Conservation (phyloP, 2,329 filamentous ascomycete species). For the Cladosporium phlei region DNA sequence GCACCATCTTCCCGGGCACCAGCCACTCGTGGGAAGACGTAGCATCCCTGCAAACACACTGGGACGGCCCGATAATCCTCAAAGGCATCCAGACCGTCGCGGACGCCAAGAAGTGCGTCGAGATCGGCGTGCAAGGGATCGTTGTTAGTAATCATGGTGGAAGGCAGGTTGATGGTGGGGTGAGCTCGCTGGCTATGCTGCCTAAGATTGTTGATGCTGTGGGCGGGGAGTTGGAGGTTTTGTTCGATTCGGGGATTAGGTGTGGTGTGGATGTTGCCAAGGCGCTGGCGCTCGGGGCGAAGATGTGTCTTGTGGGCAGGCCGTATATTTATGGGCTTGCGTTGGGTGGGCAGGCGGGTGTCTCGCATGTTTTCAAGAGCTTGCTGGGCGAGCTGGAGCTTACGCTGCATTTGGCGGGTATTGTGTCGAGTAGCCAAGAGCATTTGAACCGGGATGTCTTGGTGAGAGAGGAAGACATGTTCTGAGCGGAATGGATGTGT, state of each 20-base stretch:
- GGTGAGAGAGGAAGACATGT: slow-evolving; percentile 5
- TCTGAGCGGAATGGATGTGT: too few relatives aligned
- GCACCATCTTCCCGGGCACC: slow-evolving; percentile 23
- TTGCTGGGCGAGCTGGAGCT: slow-evolving; percentile 20
- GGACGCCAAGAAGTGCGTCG: slow-evolving; percentile 44
- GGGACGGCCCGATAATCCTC: slow-evolving; percentile 61
- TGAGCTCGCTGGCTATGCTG: slow-evolving; percentile 50
- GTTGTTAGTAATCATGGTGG: slow-evolving; percentile 53
- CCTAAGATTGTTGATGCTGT: slow-evolving; percentile 61
- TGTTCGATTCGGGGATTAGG: slow-evolving; percentile 51
- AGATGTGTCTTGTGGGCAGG: slow-evolving; percentile 54
- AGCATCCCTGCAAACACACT: slow-evolving; percentile 53
- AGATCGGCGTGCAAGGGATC: slow-evolving; percentile 47
- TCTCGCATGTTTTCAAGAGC: slow-evolving; percentile 34
- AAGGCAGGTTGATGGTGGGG: slow-evolving; percentile 49
- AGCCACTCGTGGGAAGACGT: slow-evolving; percentile 56
- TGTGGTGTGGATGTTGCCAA: slow-evolving; percentile 50
- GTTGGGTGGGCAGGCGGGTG: slow-evolving; percentile 54
- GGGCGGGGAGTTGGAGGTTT: slow-evolving; percentile 41
- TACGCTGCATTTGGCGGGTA: slow-evolving; percentile 20
- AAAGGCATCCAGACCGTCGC: slow-evolving; percentile 55
- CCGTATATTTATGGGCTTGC: slow-evolving; percentile 57
- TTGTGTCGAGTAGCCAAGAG: neutral
- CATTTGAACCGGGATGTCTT: slow-evolving; percentile 6
- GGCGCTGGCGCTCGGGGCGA: slow-evolving; percentile 52